These are phyloP conservation scores for Serendipita indica DNA, from an alignment of 768 basidiomycete genomes.

Conservation along the genomic window DNA sequence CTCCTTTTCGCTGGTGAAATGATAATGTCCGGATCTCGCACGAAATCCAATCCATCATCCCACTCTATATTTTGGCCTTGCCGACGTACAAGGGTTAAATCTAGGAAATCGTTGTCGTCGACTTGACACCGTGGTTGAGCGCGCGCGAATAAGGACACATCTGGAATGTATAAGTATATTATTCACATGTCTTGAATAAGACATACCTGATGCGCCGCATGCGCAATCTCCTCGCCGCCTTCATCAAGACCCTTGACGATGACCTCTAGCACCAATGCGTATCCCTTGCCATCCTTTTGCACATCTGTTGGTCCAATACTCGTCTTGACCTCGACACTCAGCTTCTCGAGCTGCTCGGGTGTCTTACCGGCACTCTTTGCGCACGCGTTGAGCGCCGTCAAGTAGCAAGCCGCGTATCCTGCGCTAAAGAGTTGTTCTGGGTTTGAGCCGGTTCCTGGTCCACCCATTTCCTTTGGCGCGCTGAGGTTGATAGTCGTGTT, in stretches of 20 bases:
- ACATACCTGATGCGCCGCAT: background rate
- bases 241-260: background rate
- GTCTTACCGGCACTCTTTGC: background rate
- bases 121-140: slow-evolving; percentile 4
- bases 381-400: background rate
- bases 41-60: too few relatives aligned
- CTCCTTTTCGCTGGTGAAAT: too few relatives aligned
- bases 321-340: slow-evolving; percentile 1
- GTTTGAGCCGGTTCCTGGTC: background rate
- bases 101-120: background rate
- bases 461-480: background rate
- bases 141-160: slow-evolving; percentile 8
- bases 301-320: slow-evolving; percentile 6
- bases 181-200: background rate
- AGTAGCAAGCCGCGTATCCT: background rate
- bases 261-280: background rate
- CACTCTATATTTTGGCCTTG: too few relatives aligned
- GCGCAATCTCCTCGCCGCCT: background rate
- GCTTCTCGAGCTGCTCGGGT: background rate
- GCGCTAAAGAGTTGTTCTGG: background rate
- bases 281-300: background rate
- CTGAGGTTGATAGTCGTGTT: background rate
- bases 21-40: too few relatives aligned
- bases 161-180: background rate
- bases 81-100: too few relatives aligned